Conservation (phyloP, 306 rosid species). For the Rubus parviflorus region DNA sequence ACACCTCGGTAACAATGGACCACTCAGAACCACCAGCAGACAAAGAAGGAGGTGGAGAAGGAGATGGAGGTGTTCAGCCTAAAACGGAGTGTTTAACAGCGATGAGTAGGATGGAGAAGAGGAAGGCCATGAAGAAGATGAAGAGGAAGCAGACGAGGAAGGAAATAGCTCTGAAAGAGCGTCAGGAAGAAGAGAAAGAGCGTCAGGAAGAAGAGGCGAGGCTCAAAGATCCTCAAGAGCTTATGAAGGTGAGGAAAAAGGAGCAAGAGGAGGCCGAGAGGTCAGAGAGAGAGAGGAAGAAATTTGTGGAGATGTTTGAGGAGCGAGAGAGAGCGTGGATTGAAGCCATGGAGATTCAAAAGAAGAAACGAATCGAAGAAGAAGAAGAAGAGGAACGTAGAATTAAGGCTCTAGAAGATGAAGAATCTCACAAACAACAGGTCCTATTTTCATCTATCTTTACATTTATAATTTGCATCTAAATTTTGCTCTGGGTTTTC, state of each 20-base stretch:
- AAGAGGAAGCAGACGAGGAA: conserved; percentile 70
- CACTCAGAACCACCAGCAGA: conserved; percentile 5
- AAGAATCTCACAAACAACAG: conserved; percentile 31
- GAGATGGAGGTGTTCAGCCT: not conserved
- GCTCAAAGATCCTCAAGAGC: conserved; percentile 68
- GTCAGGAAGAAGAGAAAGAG: conserved; percentile 44
- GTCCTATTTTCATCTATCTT: conserved; percentile 19
- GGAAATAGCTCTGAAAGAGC: conserved; percentile 56
- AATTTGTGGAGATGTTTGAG: too few species aligned
- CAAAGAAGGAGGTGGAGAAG: conserved; percentile 15
- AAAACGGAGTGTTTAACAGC: not conserved
- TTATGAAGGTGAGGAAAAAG: conserved; percentile 28
- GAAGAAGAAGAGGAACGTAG: conserved; percentile 44
- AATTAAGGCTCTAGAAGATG: conserved; percentile 44
- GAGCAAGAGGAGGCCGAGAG: conserved; percentile 70
- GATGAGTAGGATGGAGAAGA: conserved; percentile 72
- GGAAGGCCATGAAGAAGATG: conserved; percentile 73
- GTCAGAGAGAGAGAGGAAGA: conserved; percentile 49
- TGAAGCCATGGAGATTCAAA: conserved; percentile 49
- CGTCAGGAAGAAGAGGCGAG: conserved; percentile 57
- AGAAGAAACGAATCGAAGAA: conserved; percentile 29
- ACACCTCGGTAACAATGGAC: too few species aligned
- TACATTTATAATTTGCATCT: not conserved
- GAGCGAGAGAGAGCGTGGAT: conserved; percentile 75
- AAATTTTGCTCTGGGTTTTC: too few species aligned